Base-by-base conservation (phyloP, 768 basidiomycete species). In the Lentinula edodes region DNA sequence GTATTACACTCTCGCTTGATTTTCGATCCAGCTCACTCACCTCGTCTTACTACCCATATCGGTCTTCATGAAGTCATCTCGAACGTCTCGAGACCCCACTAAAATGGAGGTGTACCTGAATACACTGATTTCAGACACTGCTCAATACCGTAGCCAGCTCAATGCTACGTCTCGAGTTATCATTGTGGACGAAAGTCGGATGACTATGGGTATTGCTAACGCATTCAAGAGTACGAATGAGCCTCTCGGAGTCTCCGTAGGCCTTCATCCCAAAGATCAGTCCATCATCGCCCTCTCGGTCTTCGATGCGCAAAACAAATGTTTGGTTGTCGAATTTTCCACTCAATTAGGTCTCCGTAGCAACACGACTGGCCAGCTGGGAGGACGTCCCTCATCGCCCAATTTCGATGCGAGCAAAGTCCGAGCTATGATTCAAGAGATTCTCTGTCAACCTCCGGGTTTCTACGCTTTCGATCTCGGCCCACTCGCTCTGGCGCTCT, bases 391-490 rank as follows among this genome's bases (percentile, higher is more conserved):
- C 28, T 28, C 28, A 28, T 28, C 3, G 28, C 28, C 28, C 28
- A 28, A 28, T 56, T 57, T 54, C 34, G 61, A 60, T 16, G 48
- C 16, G 5, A 35, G 58, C 16, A n/a, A 52, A 50, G 32, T 51
- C 62, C 45, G 61, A 23, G 38, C 15, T 46, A 13, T 58, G 63
- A 28, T 66, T 62, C 71, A 79, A 2, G 65, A 68, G 6, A 66
- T 87, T 32, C 72, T 87, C 2, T 80, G 78, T 67, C 79, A 79
- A 58, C 55, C 71, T 1, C 70, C 69, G 7, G 78, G 78, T 13
- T 67, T 85, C 48, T 80, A 77, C 51, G 83, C 81, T 0, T 87
- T 89, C 65, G 81, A 85, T 66, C 75, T 86, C 65, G 82, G 68
- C 1, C 77, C 76, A 0, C 68, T 87, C 15, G 74, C 80, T 0